These are phyloP conservation scores for Fusarium sp. DNA, from an alignment of 2,329 filamentous ascomycete genomes.

Conservation along the genomic window DNA sequence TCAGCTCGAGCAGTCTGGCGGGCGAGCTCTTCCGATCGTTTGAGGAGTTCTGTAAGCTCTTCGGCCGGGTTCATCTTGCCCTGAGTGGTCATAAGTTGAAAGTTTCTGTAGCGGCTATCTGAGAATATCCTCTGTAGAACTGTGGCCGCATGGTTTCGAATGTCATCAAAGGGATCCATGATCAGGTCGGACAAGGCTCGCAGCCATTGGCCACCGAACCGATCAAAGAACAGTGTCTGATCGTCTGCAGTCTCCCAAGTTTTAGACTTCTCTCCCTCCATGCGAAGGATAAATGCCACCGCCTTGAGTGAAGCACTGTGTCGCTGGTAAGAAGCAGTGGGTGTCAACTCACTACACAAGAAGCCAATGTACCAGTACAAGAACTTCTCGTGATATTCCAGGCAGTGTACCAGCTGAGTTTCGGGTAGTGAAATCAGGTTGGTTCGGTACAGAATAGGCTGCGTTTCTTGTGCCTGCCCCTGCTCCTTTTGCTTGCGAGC, in stretches of 20 bases:
- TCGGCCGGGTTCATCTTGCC: slow-evolving; percentile 37
- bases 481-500: slow-evolving; percentile 56
- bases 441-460: slow-evolving; percentile 56
- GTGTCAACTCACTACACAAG: slow-evolving; percentile 79
- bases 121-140: slow-evolving; percentile 67
- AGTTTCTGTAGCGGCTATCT: slow-evolving; percentile 53
- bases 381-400: slow-evolving; percentile 73
- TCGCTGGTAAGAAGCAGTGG: slow-evolving; percentile 90
- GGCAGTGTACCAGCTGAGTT: slow-evolving; percentile 55
- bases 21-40: slow-evolving; percentile 70
- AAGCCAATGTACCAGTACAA: slow-evolving; percentile 83
- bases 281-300: slow-evolving; percentile 75
- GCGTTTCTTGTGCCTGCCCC: slow-evolving; percentile 33
- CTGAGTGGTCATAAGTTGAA: slow-evolving; percentile 40
- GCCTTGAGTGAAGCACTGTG: slow-evolving; percentile 86
- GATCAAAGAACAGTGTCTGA: slow-evolving; percentile 58
- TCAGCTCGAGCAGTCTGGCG: slow-evolving; percentile 86
- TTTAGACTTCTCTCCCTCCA: slow-evolving; percentile 72
- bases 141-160: slow-evolving; percentile 73
- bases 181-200: slow-evolving; percentile 83
- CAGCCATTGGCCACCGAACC: slow-evolving; percentile 67
- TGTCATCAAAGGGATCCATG: slow-evolving; percentile 93
- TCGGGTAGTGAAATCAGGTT: slow-evolving; percentile 60
- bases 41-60: slow-evolving; percentile 64
- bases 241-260: slow-evolving; percentile 58